Conservation (phyloP, 164 flowering plant species). For the Saururus chinensis region DNA sequence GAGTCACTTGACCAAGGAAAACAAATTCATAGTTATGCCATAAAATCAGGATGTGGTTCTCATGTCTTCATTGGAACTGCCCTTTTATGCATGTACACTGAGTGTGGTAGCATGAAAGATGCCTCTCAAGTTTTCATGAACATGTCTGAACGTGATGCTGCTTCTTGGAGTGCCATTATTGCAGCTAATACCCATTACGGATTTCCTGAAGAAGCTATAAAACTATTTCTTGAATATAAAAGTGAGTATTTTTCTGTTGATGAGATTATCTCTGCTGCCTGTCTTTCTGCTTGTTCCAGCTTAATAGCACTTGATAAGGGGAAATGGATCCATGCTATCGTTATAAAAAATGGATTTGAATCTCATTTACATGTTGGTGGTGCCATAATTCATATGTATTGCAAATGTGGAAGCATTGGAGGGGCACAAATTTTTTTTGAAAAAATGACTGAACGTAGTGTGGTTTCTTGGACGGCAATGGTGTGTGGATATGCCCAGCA, state of each 20-base stretch:
- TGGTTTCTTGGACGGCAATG: conserved; percentile 74
- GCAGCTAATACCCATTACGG: conserved; percentile 37
- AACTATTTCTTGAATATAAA: conserved; percentile 30
- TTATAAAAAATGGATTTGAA: conserved; percentile 47
- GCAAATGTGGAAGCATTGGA: conserved; percentile 53
- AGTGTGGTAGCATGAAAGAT: conserved; percentile 3
- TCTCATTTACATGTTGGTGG: conserved; percentile 50
- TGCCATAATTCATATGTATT: conserved; percentile 63
- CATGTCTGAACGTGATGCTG: conserved; percentile 12
- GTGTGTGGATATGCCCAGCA: conserved; percentile 65
- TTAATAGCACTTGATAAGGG: conserved; percentile 32
- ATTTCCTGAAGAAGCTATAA: conserved; percentile 24
- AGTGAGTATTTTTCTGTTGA: conserved; percentile 21
- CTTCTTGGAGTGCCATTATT: conserved; percentile 44
- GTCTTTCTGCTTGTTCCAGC: no score
- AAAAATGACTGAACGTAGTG: conserved; percentile 39
- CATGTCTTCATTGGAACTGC: conserved; percentile 14
- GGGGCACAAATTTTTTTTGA: conserved; percentile 38
- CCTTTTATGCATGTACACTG: conserved; percentile 15
- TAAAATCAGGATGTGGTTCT: conserved; percentile 13
- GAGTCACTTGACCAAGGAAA: conserved; percentile 8
- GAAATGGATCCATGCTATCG: conserved; percentile 43
- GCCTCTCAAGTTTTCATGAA: conserved; percentile 8
- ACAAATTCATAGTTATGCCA: conserved; percentile 9
- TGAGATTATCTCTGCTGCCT: no score